Base-by-base conservation (phyloP, 2,329 filamentous ascomycete species). In the Diaporthe destruens region DNA sequence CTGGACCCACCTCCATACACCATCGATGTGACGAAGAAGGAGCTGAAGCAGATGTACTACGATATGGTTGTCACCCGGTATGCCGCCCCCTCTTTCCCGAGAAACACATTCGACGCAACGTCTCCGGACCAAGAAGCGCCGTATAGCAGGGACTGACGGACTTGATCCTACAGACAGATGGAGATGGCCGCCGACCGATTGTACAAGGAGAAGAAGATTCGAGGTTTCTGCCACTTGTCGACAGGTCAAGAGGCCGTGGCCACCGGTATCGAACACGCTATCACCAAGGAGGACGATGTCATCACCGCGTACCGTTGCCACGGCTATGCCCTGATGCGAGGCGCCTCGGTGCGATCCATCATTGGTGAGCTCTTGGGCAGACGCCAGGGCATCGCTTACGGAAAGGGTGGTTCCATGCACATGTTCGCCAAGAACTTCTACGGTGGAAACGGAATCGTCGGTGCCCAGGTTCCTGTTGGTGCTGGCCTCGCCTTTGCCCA, bases 191-290 rank as follows among this genome's bases (percentile, higher is more conserved):
- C 96, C 87, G 96, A 99, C 84, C 91, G 96, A 83, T 89, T 99
- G 81, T 99, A 99, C 94, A 99, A 99, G 89, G 96, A 98, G 89
- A 99, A 99, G 93, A 98, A 99, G 90, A 98, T 99, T 80, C 94
- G 96, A 80, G 96, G 96, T 87, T 99, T 99, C 93, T 99, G 96
- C 88, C 96, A 99, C 87, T 87, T 99, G 85, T 98, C 96, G 73
- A 97, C 93, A 74, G 96, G 96, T 76, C 96, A 99, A 87, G 96
- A 99, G 89, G 96, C 96, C 77, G 96, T 99, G 77, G 95, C 96
- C 73, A 92, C 95, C 79, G 96, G 96, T 82, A 98, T 99, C 81
- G 96, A 99, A 87, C 94, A 98, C 84, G 95, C 95, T 77, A 93
- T 99, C 82, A 94, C 91, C 80, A 95, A 94, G 85, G 86, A 92